Conservation (phyloP, 179 eudicot species). For the Monotropa hypopitys region DNA sequence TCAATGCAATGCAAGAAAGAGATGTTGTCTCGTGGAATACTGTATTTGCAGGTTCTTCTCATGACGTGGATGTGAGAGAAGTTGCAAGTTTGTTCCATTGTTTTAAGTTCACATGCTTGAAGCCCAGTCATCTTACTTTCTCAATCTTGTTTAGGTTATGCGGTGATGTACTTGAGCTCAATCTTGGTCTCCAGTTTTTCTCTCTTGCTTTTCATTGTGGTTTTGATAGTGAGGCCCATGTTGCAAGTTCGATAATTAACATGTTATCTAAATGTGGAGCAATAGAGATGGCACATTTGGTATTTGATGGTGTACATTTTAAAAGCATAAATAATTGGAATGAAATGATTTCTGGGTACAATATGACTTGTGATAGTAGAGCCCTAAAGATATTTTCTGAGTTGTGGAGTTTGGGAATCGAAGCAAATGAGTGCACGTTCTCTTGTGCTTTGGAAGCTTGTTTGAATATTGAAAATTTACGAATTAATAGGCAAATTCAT, state of each 20-base stretch:
- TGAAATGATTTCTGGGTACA: slow-evolving; percentile 17
- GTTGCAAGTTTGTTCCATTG: slow-evolving; percentile 7
- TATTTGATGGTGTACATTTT: slow-evolving; percentile 8
- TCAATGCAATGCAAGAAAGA: slow-evolving; percentile 10
- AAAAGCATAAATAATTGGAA: slow-evolving; percentile 9
- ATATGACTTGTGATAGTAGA: slow-evolving; percentile 7
- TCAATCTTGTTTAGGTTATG: slow-evolving; percentile 15
- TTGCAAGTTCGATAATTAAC: slow-evolving; percentile 11
- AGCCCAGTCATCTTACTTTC: slow-evolving; percentile 18
- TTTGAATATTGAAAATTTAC: slow-evolving; percentile 1
- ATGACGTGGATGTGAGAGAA: slow-evolving; percentile 4
- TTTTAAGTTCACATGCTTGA: slow-evolving; percentile 8
- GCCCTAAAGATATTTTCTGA: slow-evolving; percentile 14
- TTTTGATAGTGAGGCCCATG: slow-evolving; percentile 2
- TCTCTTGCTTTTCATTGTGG: slow-evolving; percentile 16
- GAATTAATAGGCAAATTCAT: slow-evolving; percentile 16
- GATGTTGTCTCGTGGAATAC: slow-evolving; percentile 24
- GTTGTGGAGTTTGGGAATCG: slow-evolving; percentile 7
- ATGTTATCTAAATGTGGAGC: slow-evolving; percentile 17
- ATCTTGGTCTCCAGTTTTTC: slow-evolving; percentile 20
- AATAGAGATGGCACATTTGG: slow-evolving; percentile 9
- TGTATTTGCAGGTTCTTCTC: slow-evolving; percentile 10
- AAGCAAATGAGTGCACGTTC: slow-evolving; percentile 13
- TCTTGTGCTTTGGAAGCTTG: slow-evolving; percentile 17
- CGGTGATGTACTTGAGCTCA: slow-evolving; percentile 9